phyloP scores from a whole-genome alignment of 23 red algal species.

The Pyropia haitanensis region DNA sequence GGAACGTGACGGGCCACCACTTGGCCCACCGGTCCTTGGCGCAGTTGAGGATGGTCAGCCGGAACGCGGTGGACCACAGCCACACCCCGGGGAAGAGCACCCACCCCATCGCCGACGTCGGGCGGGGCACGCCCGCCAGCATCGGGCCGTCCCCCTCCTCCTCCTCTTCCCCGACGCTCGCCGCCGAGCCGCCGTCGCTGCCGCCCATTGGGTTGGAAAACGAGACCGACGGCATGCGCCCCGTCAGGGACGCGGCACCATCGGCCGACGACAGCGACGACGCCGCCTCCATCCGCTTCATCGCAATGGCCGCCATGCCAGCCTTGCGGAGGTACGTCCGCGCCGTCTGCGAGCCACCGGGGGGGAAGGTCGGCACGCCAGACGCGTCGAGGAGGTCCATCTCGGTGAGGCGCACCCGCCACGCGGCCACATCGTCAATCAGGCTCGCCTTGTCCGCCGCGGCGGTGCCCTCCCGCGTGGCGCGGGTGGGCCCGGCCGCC shows the following conservation, averaged over 20 bases:
- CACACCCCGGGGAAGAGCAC: constrained; percentile 38
- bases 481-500: too few relatives aligned
- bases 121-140: constrained; percentile 27
- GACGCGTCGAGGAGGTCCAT: too few relatives aligned
- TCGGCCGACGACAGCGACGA: background rate
- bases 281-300: too few relatives aligned
- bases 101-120: constrained; percentile 21
- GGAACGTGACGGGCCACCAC: constrained; percentile 44
- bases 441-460: too few relatives aligned
- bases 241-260: background rate
- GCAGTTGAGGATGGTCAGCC: constrained; percentile 45
- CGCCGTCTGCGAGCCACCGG: too few relatives aligned
- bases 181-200: background rate
- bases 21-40: constrained; percentile 23
- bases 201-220: too few relatives aligned
- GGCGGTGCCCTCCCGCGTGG: too few relatives aligned
- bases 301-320: too few relatives aligned
- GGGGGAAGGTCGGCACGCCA: too few relatives aligned
- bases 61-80: constrained; percentile 40
- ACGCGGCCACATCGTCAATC: too few relatives aligned
- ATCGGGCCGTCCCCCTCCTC: background rate
- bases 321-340: too few relatives aligned
- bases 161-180: background rate
- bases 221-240: background rate
- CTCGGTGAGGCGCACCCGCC: too few relatives aligned